phyloP scores from a whole-genome alignment of 2,329 filamentous ascomycete genomes.

The Aspergillus ibericus region DNA sequence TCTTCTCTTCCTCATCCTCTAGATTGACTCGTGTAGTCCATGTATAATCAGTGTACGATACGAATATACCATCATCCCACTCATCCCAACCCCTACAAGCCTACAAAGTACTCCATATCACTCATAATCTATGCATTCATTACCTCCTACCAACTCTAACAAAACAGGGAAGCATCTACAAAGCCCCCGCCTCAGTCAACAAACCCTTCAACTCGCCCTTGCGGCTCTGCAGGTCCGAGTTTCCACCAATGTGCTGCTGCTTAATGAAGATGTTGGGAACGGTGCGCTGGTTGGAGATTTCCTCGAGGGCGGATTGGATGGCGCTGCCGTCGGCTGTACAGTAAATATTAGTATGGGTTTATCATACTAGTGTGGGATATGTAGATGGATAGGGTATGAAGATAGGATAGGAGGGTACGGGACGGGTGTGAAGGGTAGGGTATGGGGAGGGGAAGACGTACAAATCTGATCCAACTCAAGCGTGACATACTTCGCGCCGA shows the following conservation, averaged over 20 bases:
- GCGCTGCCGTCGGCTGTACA: conserved; percentile 72
- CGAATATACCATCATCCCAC: background rate
- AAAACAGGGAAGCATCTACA: conserved; percentile 41
- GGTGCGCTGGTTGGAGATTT: conserved; percentile 79
- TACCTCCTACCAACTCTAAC: background rate
- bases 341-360: background rate
- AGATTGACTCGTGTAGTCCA: too few relatives aligned
- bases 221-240: conserved; percentile 78
- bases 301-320: conserved; percentile 78
- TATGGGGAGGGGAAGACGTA: conserved; percentile 49
- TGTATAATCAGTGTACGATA: background rate
- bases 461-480: conserved; percentile 84
- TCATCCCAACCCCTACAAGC: too few relatives aligned
- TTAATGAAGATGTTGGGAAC: conserved; percentile 96
- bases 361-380: background rate
- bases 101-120: too few relatives aligned
- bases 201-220: conserved; percentile 65
- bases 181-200: conserved; percentile 63
- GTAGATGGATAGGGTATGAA: background rate
- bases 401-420: background rate
- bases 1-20: too few relatives aligned
- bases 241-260: conserved; percentile 91
- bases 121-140: background rate
- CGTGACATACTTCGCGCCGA: conserved; percentile 70
- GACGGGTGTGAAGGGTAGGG: background rate